Evolutionary conservation across 768 basidiomycete genomes (phyloP).

Genomic region (Hygrophoropsis aurantiaca): DNA sequence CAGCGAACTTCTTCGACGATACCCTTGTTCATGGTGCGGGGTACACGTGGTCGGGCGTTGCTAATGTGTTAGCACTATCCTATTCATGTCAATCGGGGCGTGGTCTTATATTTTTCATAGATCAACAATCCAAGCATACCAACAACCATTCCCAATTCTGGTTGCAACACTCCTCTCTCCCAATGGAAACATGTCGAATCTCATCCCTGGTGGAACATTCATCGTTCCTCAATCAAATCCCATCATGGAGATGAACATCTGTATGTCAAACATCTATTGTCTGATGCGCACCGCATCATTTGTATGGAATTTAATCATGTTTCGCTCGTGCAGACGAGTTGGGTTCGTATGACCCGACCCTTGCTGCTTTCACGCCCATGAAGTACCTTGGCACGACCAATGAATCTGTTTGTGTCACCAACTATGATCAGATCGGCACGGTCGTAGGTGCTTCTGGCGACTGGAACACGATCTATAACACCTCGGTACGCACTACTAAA

Average conservation of each 20-base stretch:
- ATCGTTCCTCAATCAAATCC: conserved; percentile 20
- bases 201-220: conserved; percentile 9
- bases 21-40: conserved; percentile 23
- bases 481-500: neutral
- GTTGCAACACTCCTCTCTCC: conserved; percentile 22
- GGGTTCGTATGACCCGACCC: conserved; percentile 32
- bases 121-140: conserved; percentile 24
- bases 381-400: conserved; percentile 25
- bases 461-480: conserved; percentile 5
- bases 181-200: conserved; percentile 12
- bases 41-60: conserved; percentile 21
- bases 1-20: conserved; percentile 8
- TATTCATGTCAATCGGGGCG: neutral
- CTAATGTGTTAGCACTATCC: conserved; percentile 20
- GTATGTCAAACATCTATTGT: neutral
- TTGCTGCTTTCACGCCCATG: conserved; percentile 36
- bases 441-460: conserved; percentile 27
- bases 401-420: conserved; percentile 13
- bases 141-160: conserved; percentile 35
- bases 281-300: no score
- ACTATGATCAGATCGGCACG: conserved; percentile 15
- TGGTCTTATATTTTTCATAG: conserved; percentile 10
- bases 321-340: conserved; percentile 12
- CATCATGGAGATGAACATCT: conserved; percentile 26
- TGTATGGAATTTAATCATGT: neutral